Base-by-base conservation (phyloP, 768 basidiomycete genomes). In the Boletus coccyginus region DNA sequence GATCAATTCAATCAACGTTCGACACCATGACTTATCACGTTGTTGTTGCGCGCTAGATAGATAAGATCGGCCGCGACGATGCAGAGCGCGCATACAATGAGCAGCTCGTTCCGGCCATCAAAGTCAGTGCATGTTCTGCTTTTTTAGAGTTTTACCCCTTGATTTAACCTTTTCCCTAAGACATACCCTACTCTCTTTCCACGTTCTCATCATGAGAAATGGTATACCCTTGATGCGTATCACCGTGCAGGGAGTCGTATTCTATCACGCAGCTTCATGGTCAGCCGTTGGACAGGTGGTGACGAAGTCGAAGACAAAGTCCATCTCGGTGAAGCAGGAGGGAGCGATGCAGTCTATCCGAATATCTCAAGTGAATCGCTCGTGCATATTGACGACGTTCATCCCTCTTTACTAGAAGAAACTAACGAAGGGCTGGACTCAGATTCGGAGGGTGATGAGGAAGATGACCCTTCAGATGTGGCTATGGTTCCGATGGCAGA, bases 401-500 rank as follows among this genome's bases (percentile, higher is more conserved):
- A 64, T 57, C 21, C 57, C 44, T 10, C 55, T 46, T 16, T 8
- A 38, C 31, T 51, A 39, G 17, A 63, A 58, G 31, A 47, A 10
- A 27, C 62, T 48, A 24, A 62, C 55, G 44, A 63, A 16, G 76
- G 73, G n/a, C 71, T 70, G 21, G 75, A 73, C 19, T 76, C 78
- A 4, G 81, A 78, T 21, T 71, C 70, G 3, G 72, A 74, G 7
- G 63, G 72, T 67, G 62, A 74, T 13, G 80, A 80, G 5, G 81
- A 84, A 17, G 81, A 81, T 2, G 81, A 84, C 55, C 74, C 81
- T 7, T 78, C 80, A 11, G 84, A 89, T 58, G 84, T 91, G 11
- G 85, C 90, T 3, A 94, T 98, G 94, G 90, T 98, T 5, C 95
- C 96, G 0, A 85, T 98, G 76, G 97, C 97, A 4, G 97, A 99